Evolutionary conservation across 208 protist genomes (phyloP).

Genomic region (Crithidia bombi): DNA sequence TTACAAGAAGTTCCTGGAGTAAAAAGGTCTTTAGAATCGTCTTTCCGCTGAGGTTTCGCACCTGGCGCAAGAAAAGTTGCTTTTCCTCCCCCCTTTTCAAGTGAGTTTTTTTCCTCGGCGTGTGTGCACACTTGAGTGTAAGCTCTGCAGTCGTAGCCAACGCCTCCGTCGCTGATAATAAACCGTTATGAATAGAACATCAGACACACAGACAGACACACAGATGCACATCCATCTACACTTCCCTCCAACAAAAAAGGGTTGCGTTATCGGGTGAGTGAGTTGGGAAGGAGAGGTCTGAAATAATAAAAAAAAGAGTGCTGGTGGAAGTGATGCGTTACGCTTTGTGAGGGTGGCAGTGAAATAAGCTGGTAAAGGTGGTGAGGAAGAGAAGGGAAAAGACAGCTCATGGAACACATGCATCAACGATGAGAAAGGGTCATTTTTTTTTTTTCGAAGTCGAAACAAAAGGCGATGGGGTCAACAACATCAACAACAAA

Average conservation of each 20-base stretch:
- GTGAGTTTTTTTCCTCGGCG: background rate
- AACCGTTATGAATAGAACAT: background rate
- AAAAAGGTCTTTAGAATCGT: constrained; percentile 27
- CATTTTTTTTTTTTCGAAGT: background rate
- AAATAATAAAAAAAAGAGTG: constrained; percentile 18
- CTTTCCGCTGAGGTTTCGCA: too few relatives aligned
- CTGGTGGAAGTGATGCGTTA: too few relatives aligned
- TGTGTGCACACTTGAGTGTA: constrained; percentile 4
- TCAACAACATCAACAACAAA: too few relatives aligned
- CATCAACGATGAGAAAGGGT: background rate
- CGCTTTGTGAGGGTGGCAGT: background rate
- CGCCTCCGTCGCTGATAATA: background rate
- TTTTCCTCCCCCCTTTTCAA: constrained; percentile 4
- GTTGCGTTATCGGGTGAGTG: background rate
- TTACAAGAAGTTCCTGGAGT: constrained; percentile 91
- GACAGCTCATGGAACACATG: background rate
- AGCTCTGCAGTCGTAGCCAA: background rate
- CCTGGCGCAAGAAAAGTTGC: background rate
- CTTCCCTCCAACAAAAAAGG: constrained; percentile 1
- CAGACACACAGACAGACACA: too few relatives aligned
- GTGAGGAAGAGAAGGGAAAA: background rate
- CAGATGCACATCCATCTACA: too few relatives aligned
- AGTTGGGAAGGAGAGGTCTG: constrained; percentile 1
- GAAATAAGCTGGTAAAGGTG: background rate
- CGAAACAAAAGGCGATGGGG: too few relatives aligned